These are phyloP conservation scores for Rhizopogon salebrosus DNA, from an alignment of 768 basidiomycete species.

Conservation along the genomic window DNA sequence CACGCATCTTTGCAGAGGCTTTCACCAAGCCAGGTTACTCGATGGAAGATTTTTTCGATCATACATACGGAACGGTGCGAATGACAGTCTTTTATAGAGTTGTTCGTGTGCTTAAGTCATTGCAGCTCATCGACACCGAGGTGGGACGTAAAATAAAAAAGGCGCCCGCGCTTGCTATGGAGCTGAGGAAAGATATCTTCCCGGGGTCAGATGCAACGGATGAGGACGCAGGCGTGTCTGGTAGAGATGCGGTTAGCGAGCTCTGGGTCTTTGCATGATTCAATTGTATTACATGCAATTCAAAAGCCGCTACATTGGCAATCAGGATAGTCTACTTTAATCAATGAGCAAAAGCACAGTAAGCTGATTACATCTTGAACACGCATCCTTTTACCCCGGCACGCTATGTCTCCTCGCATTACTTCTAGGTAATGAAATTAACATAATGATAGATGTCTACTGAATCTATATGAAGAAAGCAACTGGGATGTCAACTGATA, in stretches of 20 bases:
- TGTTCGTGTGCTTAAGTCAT: conserved; percentile 2
- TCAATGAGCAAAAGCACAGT: background rate
- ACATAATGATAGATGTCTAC: background rate
- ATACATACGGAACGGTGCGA: conserved; percentile 79
- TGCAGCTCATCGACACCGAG: conserved; percentile 84
- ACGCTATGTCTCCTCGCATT: background rate
- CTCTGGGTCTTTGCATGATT: conserved; percentile 40
- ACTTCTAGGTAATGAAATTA: background rate
- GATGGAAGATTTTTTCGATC: conserved; percentile 96
- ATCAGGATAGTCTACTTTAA: background rate
- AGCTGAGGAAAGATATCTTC: conserved; percentile 27
- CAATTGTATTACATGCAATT: background rate
- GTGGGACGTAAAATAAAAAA: conserved; percentile 72
- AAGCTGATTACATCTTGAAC: background rate
- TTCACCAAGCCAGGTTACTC: conserved; percentile 92
- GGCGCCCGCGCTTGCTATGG: conserved; percentile 58
- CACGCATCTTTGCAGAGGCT: conserved; percentile 80
- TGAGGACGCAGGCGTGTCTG: conserved; percentile 3
- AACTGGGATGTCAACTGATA: conserved; percentile 19
- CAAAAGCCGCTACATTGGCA: background rate
- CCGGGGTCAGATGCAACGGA: conserved; percentile 21
- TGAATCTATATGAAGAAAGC: background rate
- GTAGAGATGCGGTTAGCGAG: conserved; percentile 35
- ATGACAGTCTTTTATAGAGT: no score
- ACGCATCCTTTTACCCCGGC: background rate